A percentile compares a stretch with the other conserved stretches of the same genome.
phyloP scores from a whole-genome alignment of 805 yeast species.

The Wickerhamiella domercqiae region DNA sequence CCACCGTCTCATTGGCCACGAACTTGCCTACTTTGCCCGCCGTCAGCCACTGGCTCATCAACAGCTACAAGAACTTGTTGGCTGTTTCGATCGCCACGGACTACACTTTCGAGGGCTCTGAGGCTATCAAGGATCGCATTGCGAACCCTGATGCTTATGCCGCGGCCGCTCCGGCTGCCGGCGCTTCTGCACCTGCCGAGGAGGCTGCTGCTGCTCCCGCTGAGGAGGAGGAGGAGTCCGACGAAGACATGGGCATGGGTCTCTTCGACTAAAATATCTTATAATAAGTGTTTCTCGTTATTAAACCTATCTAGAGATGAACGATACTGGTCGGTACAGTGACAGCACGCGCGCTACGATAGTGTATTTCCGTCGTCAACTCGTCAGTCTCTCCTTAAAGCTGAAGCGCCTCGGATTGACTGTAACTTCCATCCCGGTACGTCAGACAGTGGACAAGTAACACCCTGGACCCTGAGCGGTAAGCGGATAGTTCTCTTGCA shows the following conservation, averaged over 20 bases:
- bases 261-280: conserved; percentile 70
- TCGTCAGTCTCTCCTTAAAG: too few species aligned
- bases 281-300: not conserved
- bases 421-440: too few species aligned
- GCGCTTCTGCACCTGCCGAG: conserved; percentile 53
- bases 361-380: too few species aligned
- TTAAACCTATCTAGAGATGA: not conserved
- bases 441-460: too few species aligned
- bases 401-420: too few species aligned
- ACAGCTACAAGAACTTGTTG: conserved; percentile 97
- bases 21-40: conserved; percentile 99
- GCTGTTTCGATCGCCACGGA: conserved; percentile 97
- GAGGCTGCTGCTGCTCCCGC: conserved; percentile 63
- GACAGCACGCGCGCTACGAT: too few species aligned
- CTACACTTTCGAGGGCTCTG: conserved; percentile 98
- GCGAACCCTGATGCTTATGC: conserved; percentile 99
- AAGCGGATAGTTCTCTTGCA: too few species aligned
- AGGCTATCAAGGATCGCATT: conserved; percentile 96
- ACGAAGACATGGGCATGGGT: conserved; percentile 81
- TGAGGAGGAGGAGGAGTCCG: conserved; percentile 50
- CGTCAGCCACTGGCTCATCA: conserved; percentile 95
- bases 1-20: conserved; percentile 92
- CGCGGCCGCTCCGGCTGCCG: conserved; percentile 96
- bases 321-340: too few species aligned
- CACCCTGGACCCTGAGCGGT: too few species aligned